Evolutionary conservation across 331 rosid genomes (phyloP).

Genomic region (Malus hybrid): DNA sequence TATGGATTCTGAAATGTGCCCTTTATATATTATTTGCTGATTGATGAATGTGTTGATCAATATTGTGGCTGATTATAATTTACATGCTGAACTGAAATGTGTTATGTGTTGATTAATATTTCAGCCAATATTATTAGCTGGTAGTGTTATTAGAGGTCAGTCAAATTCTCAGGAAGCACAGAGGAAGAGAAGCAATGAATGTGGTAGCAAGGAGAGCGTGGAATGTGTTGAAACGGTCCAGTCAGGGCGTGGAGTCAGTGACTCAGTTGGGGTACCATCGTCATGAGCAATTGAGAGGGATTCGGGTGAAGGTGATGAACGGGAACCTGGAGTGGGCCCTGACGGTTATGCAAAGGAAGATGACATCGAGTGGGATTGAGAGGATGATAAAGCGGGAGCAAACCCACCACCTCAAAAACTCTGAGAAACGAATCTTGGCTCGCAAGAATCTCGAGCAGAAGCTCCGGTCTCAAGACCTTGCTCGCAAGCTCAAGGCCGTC

Average conservation of each 20-base stretch:
- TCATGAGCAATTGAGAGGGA: slow-evolving; percentile 65
- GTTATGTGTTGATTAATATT: too few relatives aligned
- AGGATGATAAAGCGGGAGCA: slow-evolving; percentile 64
- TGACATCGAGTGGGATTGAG: slow-evolving; percentile 85
- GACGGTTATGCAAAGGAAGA: slow-evolving; percentile 54
- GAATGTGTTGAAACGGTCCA: slow-evolving; percentile 32
- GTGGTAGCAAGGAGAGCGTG: slow-evolving; percentile 19
- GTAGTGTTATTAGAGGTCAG: too few relatives aligned
- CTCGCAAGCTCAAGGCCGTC: slow-evolving; percentile 68
- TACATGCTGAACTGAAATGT: too few relatives aligned
- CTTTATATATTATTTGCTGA: too few relatives aligned
- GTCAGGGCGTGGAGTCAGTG: slow-evolving; percentile 12
- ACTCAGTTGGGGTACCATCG: not conserved
- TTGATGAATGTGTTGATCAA: too few relatives aligned
- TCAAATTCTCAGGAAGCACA: too few relatives aligned
- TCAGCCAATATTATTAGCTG: too few relatives aligned
- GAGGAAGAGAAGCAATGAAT: slow-evolving; percentile 41
- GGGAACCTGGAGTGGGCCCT: slow-evolving; percentile 70
- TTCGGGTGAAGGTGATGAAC: slow-evolving; percentile 53
- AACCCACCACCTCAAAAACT: slow-evolving; percentile 72
- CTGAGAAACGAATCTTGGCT: slow-evolving; percentile 81
- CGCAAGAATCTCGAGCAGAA: slow-evolving; percentile 53
- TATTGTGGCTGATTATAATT: too few relatives aligned
- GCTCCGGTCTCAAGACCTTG: slow-evolving; percentile 65
- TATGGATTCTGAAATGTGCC: too few relatives aligned